Percentiles rank a stretch among this genome's conserved stretches.
phyloP scores from a whole-genome alignment of 768 basidiomycete genomes.

The Tricholomella constricta region DNA sequence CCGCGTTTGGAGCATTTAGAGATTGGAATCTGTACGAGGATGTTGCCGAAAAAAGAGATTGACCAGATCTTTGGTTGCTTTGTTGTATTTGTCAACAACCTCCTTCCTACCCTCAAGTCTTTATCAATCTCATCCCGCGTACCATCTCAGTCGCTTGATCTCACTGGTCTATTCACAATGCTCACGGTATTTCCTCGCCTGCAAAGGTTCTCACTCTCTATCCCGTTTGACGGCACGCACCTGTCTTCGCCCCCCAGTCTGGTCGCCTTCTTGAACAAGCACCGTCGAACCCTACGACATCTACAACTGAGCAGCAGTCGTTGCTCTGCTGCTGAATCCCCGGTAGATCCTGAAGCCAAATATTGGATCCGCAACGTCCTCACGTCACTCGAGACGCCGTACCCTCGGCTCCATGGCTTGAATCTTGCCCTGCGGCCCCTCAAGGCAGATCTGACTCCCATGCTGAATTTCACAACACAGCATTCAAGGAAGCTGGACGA shows the following conservation, averaged over 20 bases:
- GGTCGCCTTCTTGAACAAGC: constrained; percentile 36
- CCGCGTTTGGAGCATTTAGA: constrained; percentile 37
- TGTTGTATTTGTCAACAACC: constrained; percentile 45
- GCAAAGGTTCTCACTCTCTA: constrained; percentile 38
- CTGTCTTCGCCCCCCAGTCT: constrained; percentile 37
- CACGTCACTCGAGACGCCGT: constrained; percentile 26
- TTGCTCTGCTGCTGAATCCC: constrained; percentile 21
- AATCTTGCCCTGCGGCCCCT: constrained; percentile 43
- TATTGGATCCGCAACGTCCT: constrained; percentile 46
- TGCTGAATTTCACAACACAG: constrained; percentile 31
- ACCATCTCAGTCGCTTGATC: constrained; percentile 39
- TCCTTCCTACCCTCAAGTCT: constrained; percentile 37
- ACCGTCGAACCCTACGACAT: constrained; percentile 34
- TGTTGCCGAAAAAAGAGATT: constrained; percentile 30
- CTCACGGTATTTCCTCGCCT: constrained; percentile 43
- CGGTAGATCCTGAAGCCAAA: constrained; percentile 28
- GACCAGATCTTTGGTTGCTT: constrained; percentile 40
- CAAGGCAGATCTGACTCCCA: constrained; percentile 27
- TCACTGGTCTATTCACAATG: constrained; percentile 34
- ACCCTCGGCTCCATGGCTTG: constrained; percentile 33
- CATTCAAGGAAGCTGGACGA: constrained; percentile 31
- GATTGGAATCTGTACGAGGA: constrained; percentile 36
- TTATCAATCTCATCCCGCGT: constrained; percentile 38
- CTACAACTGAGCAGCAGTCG: constrained; percentile 38
- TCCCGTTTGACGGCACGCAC: constrained; percentile 47